Conservation (phyloP, 208 protist genomes). For the Wallacemonas collosoma region DNA sequence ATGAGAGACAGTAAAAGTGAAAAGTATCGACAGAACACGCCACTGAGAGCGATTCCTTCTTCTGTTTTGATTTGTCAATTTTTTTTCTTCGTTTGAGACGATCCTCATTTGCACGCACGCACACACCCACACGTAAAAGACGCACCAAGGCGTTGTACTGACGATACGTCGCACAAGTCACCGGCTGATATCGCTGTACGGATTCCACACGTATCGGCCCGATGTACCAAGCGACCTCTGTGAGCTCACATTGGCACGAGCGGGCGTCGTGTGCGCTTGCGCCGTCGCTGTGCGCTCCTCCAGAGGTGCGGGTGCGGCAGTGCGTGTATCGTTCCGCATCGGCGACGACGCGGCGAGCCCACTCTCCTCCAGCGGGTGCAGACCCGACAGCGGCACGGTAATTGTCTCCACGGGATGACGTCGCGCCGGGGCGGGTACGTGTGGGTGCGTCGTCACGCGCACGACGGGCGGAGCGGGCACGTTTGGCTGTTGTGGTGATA, state of each 20-base stretch:
- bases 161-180: too few relatives aligned
- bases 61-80: neutral
- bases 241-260: neutral
- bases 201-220: slow-evolving; percentile 12
- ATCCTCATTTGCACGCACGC: neutral
- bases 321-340: neutral
- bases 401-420: neutral
- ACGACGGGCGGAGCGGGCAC: too few relatives aligned
- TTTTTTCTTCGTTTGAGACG: neutral
- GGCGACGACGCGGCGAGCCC: neutral
- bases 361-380: slow-evolving; percentile 2
- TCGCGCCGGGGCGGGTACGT: neutral
- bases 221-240: slow-evolving; percentile 10
- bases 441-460: too few relatives aligned
- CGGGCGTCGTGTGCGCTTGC: too few relatives aligned
- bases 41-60: neutral
- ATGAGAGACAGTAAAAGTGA: slow-evolving; percentile 15
- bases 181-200: neutral
- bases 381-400: neutral
- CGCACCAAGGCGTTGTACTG: too few relatives aligned
- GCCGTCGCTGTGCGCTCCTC: too few relatives aligned
- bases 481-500: too few relatives aligned
- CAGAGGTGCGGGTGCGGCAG: neutral
- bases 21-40: neutral
- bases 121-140: neutral